Base-by-base conservation (phyloP, 2,329 filamentous ascomycete genomes). In the Pseudodiploospora longispora region DNA sequence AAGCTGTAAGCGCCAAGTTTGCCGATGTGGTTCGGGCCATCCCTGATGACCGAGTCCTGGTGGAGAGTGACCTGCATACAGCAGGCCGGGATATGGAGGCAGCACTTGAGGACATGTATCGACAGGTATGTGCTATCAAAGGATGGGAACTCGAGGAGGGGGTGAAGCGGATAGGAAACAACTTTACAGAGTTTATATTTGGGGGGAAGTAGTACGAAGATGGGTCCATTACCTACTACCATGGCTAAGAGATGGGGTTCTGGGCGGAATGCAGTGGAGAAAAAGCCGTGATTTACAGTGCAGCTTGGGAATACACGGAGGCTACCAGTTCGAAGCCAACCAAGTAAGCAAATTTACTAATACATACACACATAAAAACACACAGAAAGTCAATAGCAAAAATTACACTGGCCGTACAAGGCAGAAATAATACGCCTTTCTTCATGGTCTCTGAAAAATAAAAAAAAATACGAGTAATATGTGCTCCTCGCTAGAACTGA, bases 61-160 rank as follows among this genome's bases (percentile, higher is more conserved):
- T 95, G 3, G 93, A 98, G 65, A 97, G 89, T 59, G 93, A 98
- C 63, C 61, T 96, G 47, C 87, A 97, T 62, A 76, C 69, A 19
- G 93, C 91, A 0, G 93, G 93, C 0, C 71, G 80, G 1, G 68
- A 74, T 41, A 95, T 97, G 86, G 93, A 97, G 59, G 64, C 68
- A 3, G 68, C 79, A 47, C 66, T 98, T 9, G 85, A 91, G 59
- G 76, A 85, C 38, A 83, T 90, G 49, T 80, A 85, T 44, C 71
- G 82, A n/a, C 79, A 75, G 48, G 76, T 97, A 5, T 96, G 91
- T 58, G 63, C 75, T 40, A 70, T 89, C 38, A 93, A 89, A 53
- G 81, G 76, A 1, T 97, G 93, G 91, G 60, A 63, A 1, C 61
- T 95, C 46, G 74, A 83, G 37, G 72, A 87, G 4, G 91, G 91